Evolutionary conservation across 2,329 filamentous ascomycete species (phyloP).

Genomic region (Diplodia seriata): DNA sequence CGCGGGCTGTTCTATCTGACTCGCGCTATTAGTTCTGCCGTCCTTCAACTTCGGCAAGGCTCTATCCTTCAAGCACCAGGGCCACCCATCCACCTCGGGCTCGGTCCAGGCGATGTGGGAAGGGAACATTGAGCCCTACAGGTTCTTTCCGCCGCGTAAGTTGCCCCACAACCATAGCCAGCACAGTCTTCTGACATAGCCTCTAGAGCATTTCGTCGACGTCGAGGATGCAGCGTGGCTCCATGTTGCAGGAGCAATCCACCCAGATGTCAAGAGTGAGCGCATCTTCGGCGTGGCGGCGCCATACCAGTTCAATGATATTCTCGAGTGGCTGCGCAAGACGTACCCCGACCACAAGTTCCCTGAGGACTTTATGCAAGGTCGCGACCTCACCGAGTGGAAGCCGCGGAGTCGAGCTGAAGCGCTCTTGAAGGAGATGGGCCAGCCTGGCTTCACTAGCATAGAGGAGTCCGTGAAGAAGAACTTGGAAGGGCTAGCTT

Average conservation of each 20-base stretch:
- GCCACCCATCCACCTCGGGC: constrained; percentile 34
- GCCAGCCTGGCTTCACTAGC: constrained; percentile 25
- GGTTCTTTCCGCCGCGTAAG: constrained; percentile 17
- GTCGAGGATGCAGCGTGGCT: constrained; percentile 38
- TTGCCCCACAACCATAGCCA: background rate
- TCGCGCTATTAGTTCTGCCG: constrained; percentile 11
- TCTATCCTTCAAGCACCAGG: constrained; percentile 35
- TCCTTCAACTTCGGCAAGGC: constrained; percentile 35
- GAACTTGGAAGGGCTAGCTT: constrained; percentile 14
- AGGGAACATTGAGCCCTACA: constrained; percentile 27
- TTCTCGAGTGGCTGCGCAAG: constrained; percentile 35
- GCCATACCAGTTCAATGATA: constrained; percentile 33
- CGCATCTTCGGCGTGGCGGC: constrained; percentile 35
- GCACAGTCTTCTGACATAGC: background rate
- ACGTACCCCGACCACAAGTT: constrained; percentile 17
- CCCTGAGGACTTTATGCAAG: constrained; percentile 17
- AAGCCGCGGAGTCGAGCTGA: constrained; percentile 10
- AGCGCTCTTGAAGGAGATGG: constrained; percentile 27
- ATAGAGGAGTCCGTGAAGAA: constrained; percentile 26
- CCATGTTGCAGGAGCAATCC: constrained; percentile 36
- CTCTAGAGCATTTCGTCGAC: constrained; percentile 35
- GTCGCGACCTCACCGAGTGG: constrained; percentile 23
- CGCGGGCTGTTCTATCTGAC: background rate
- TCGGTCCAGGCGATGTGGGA: constrained; percentile 34
- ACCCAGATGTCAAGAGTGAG: constrained; percentile 34